Evolutionary conservation across 2,329 filamentous ascomycete genomes (phyloP).

Genomic region (Mollisiaceae sp.): DNA sequence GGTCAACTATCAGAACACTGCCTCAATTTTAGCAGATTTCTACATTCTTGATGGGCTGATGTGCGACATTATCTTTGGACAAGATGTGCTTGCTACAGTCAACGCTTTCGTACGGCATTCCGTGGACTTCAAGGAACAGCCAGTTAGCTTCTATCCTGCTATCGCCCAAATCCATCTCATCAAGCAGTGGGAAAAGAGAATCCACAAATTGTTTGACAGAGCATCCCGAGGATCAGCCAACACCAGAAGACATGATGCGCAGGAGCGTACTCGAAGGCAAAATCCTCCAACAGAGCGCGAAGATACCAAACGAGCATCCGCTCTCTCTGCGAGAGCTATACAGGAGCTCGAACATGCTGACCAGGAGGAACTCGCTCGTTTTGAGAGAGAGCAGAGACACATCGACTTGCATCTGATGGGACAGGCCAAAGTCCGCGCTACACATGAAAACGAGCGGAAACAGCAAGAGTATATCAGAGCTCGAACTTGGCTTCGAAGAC

Average conservation of each 20-base stretch:
- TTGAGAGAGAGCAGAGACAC: not conserved
- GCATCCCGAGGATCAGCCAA: not conserved
- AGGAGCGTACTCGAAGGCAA: no score
- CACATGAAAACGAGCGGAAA: not conserved
- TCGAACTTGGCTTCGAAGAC: not conserved
- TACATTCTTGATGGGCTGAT: not conserved
- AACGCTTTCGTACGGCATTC: slow-evolving; percentile 4
- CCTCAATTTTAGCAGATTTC: not conserved
- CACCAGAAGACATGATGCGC: no score
- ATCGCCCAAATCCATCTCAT: slow-evolving; percentile 1
- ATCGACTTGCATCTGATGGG: not conserved
- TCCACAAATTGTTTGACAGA: not conserved
- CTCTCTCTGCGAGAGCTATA: not conserved
- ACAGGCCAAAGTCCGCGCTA: not conserved
- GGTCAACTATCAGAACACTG: not conserved
- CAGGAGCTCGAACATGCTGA: slow-evolving; percentile 1
- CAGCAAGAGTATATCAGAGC: not conserved
- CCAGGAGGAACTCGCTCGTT: not conserved
- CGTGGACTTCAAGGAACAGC: not conserved
- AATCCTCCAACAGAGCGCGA: no score
- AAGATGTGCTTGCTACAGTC: slow-evolving; percentile 4
- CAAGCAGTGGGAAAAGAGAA: not conserved
- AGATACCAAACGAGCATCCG: not conserved
- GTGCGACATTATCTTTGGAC: not conserved
- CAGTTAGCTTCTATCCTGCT: not conserved